A percentile compares a stretch with the other conserved stretches of the same genome.
Conservation (phyloP, 306 rosid genomes). For the Begonia masoniana region DNA sequence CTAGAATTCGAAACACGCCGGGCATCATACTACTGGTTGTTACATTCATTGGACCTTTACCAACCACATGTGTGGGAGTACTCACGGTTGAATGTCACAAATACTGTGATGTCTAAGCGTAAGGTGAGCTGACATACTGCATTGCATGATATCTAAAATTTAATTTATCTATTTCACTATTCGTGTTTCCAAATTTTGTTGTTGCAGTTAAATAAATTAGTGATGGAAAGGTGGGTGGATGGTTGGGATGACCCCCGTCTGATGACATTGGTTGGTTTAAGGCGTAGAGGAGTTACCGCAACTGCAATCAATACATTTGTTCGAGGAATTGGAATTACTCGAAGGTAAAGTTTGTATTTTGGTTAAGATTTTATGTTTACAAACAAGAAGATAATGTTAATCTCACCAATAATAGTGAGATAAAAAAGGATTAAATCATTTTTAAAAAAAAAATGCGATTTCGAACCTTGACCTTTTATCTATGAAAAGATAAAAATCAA, state of each 20-base stretch:
- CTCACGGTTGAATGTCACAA: constrained; percentile 84
- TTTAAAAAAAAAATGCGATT: too few relatives aligned
- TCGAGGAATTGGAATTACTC: constrained; percentile 92
- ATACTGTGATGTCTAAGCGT: constrained; percentile 93
- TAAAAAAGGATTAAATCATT: too few relatives aligned
- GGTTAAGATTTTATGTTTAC: neutral
- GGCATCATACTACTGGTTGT: constrained; percentile 90
- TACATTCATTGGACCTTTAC: constrained; percentile 62
- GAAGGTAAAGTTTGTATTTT: constrained; percentile 47
- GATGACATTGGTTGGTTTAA: constrained; percentile 86
- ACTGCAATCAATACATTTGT: constrained; percentile 87
- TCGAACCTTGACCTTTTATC: too few relatives aligned
- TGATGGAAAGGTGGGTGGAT: constrained; percentile 86
- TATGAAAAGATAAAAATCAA: too few relatives aligned
- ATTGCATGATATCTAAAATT: neutral
- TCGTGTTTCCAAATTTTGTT: constrained; percentile 10
- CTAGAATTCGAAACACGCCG: constrained; percentile 99
- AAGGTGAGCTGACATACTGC: constrained; percentile 40
- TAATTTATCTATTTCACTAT: constrained; percentile 6
- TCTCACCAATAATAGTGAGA: too few relatives aligned
- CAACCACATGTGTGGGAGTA: constrained; percentile 97
- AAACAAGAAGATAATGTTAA: too few relatives aligned
- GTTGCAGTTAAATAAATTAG: constrained; percentile 70
- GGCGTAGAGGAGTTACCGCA: constrained; percentile 80
- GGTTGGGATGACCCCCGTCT: constrained; percentile 99